A percentile compares a stretch with the other conserved stretches of the same genome.
Conservation (phyloP, 2,329 filamentous ascomycete species). For the Microdochium trichocladiopsis region DNA sequence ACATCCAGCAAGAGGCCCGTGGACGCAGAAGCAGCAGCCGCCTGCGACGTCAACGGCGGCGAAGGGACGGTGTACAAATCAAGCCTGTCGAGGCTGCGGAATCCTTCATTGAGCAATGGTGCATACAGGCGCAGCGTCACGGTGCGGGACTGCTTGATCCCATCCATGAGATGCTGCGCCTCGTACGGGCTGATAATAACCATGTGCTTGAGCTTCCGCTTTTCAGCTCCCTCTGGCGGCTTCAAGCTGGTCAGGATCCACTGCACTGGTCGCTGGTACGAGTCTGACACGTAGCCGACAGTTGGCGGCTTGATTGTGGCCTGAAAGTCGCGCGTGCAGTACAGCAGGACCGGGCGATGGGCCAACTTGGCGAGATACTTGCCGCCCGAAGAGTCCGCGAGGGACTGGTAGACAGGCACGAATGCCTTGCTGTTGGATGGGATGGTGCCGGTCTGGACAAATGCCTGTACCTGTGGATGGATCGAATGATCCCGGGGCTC, state of each 20-base stretch:
- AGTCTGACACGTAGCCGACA: slow-evolving; percentile 23
- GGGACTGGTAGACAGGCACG: slow-evolving; percentile 34
- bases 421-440: slow-evolving; percentile 24
- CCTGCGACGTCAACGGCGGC: too few species aligned
- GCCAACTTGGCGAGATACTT: too few species aligned
- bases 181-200: slow-evolving; percentile 56
- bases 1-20: slow-evolving; percentile 39
- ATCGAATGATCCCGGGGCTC: slow-evolving; percentile 31
- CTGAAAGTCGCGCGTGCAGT: slow-evolving; percentile 43
- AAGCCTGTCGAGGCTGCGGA: background rate
- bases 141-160: slow-evolving; percentile 30
- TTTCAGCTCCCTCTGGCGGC: too few species aligned
- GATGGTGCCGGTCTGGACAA: slow-evolving; percentile 30
- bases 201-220: slow-evolving; percentile 17
- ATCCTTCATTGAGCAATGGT: slow-evolving; percentile 25
- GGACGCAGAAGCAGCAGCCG: too few species aligned
- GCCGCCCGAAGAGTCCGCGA: slow-evolving; percentile 32
- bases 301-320: slow-evolving; percentile 27
- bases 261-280: slow-evolving; percentile 44
- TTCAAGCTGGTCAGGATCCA: slow-evolving; percentile 44
- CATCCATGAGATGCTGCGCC: slow-evolving; percentile 40
- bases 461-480: slow-evolving; percentile 30
- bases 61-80: slow-evolving; percentile 3
- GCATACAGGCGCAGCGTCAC: slow-evolving; percentile 41
- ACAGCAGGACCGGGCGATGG: too few species aligned